These are phyloP conservation scores for Apodospora peruviana DNA, from an alignment of 495 filamentous ascomycete species.

Conservation along the genomic window DNA sequence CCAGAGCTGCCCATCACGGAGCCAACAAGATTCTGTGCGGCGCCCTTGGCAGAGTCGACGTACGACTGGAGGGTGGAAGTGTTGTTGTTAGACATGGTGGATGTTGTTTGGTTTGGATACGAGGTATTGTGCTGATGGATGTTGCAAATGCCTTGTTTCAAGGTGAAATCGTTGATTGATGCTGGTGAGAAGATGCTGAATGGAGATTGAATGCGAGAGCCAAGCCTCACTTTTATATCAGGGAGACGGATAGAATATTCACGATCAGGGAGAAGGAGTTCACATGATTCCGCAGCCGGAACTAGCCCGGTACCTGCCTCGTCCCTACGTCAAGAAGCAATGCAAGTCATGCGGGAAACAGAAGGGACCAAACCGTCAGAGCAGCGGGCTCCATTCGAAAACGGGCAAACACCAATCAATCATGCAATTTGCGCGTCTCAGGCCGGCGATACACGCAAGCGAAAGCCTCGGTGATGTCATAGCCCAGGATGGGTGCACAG, in stretches of 20 bases:
- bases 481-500: not conserved
- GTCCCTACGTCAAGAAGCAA: too few species aligned
- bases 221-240: conserved; percentile 1
- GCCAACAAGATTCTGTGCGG: conserved; percentile 67
- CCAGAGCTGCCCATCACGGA: conserved; percentile 65
- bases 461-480: not conserved
- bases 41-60: conserved; percentile 70
- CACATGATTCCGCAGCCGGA: too few species aligned
- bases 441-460: not conserved
- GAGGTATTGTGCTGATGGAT: conserved; percentile 8
- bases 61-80: conserved; percentile 77
- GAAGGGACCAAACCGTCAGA: too few species aligned
- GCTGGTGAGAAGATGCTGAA: not conserved
- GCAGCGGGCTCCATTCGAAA: too few species aligned
- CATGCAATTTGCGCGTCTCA: not conserved
- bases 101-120: conserved; percentile 11
- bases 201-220: not conserved
- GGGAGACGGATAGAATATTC: not conserved
- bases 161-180: not conserved
- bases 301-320: too few species aligned
- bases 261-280: not conserved
- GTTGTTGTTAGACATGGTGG: conserved; percentile 60
- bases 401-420: too few species aligned
- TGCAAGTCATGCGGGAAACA: too few species aligned
- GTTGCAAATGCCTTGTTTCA: not conserved